These are phyloP conservation scores for Daphne laureola DNA, from an alignment of 441 rosid species.

Conservation along the genomic window DNA sequence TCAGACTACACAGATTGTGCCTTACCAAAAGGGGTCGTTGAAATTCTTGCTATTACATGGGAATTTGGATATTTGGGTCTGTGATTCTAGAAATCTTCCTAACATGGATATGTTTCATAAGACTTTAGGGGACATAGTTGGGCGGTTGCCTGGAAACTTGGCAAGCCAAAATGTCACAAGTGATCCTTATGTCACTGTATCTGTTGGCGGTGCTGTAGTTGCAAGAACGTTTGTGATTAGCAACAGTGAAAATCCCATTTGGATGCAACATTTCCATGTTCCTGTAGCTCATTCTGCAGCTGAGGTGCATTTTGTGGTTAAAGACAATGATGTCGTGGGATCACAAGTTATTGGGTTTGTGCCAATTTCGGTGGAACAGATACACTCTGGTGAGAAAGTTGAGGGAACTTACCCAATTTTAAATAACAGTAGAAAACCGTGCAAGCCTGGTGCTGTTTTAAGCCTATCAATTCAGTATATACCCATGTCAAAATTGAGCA, in stretches of 20 bases:
- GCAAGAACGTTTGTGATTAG: constrained; percentile 83
- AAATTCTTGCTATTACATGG: constrained; percentile 77
- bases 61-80: constrained; percentile 72
- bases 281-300: constrained; percentile 87
- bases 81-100: constrained; percentile 73
- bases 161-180: constrained; percentile 50
- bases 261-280: constrained; percentile 83
- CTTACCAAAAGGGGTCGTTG: constrained; percentile 44
- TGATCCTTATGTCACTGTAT: constrained; percentile 84
- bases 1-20: constrained; percentile 42
- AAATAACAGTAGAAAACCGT: constrained; percentile 55
- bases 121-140: constrained; percentile 66
- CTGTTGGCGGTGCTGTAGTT: constrained; percentile 52
- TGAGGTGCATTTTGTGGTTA: constrained; percentile 76
- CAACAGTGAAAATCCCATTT: constrained; percentile 81
- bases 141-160: constrained; percentile 36
- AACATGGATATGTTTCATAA: constrained; percentile 95
- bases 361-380: constrained; percentile 71
- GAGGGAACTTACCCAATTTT: constrained; percentile 67
- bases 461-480: constrained; percentile 66
- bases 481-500: constrained; percentile 55
- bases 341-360: constrained; percentile 80
- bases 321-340: constrained; percentile 93
- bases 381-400: constrained; percentile 50
- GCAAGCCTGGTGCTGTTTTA: constrained; percentile 76